Evolutionary conservation across 768 basidiomycete genomes (phyloP), one percentile per base, ranked within the genome.

Genomic region (Suillus bovinus): DNA sequence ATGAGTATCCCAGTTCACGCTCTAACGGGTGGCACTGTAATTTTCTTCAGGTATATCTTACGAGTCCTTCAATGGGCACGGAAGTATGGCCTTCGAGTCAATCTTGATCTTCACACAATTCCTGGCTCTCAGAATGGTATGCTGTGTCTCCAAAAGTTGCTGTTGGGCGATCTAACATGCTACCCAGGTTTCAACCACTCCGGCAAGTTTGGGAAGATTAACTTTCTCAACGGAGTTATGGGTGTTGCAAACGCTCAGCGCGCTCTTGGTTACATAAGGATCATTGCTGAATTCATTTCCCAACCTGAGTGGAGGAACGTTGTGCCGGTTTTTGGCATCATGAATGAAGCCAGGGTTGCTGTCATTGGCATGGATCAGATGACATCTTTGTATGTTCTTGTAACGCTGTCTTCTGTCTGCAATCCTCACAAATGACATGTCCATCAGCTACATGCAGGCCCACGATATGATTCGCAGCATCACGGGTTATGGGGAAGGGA

Each of bases 21-120:
- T 31, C 49, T 29, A 24, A 24, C 47, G 62, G n/a, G 24, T 24
- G 24, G 0, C 10, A 3, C 27, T 1, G 29, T 58, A 29, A 59
- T 42, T n/a, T 41, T 44, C 10, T 33, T 17, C 66, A 87, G 85
- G 64, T 94, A 94, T 76, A 85, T 92, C 73, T 76, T 93, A 22
- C 85, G 86, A 53, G 82, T 89, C 24, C 77, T 96, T 39, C 81
- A 79, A 3, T 97, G 94, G 94, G 88, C 87, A 16, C 81, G 94
- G 58, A 96, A 97, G 75, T 96, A 96, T 72, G 94, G 94, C 1
- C 67, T 96, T n/a, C 82, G 94, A 29, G 85, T 96, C 60, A 85
- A 85, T 69, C 77, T 96, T 16, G 94, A 96, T 76, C 74, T 93
- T 39, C 91, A 93, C 71, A 82, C 90, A 7, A 79, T 88, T 29